Conservation (phyloP, 139 green algal genomes). For the Raphidocelis subcapitata region DNA sequence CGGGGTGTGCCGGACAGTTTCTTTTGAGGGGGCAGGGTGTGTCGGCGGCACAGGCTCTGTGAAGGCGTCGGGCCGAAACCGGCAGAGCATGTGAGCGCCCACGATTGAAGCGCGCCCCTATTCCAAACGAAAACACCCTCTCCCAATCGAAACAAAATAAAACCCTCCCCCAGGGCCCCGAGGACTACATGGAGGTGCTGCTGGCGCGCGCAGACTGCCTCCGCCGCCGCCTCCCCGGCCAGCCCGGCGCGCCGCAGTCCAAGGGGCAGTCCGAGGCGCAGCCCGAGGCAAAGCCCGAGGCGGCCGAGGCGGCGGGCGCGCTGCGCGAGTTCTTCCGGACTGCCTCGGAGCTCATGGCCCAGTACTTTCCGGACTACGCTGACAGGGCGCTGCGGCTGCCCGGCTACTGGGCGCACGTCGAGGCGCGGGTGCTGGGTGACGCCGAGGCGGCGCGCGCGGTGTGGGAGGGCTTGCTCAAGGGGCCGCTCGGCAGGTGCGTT, state of each 20-base stretch:
- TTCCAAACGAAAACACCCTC: background rate
- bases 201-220: conserved; percentile 71
- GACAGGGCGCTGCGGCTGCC: conserved; percentile 54
- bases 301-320: background rate
- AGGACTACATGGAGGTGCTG: conserved; percentile 70
- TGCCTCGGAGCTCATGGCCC: conserved; percentile 37
- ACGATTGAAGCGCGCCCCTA: too few relatives aligned
- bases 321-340: conserved; percentile 34
- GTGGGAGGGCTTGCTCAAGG: conserved; percentile 71
- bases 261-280: too few relatives aligned
- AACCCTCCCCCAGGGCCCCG: conserved; percentile 25
- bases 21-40: too few relatives aligned
- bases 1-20: background rate
- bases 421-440: conserved; percentile 48
- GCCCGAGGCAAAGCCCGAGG: too few relatives aligned
- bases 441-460: conserved; percentile 51
- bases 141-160: background rate
- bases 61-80: too few relatives aligned
- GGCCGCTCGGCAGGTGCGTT: conserved; percentile 33
- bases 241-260: too few relatives aligned
- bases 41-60: too few relatives aligned
- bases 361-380: conserved; percentile 58
- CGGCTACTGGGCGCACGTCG: conserved; percentile 71
- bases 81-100: too few relatives aligned
- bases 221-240: conserved; percentile 3